Percentiles rank a stretch among this genome's conserved stretches.
Conservation (phyloP, 75 land plant species). For the Adiantum capillusveneris region DNA sequence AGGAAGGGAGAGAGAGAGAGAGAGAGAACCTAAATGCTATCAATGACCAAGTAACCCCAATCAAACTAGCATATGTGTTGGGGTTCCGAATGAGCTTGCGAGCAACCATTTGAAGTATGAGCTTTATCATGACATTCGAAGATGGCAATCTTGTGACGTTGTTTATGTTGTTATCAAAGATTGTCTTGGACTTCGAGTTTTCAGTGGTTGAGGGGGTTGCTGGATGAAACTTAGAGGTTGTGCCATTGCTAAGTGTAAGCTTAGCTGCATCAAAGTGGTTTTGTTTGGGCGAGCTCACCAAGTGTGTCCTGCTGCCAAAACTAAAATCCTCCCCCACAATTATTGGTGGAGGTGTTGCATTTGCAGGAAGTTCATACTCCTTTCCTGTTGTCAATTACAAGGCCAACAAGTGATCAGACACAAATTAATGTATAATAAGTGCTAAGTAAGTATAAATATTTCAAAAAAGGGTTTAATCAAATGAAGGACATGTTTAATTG, state of each 20-base stretch:
- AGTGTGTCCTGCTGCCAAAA: conserved; percentile 21
- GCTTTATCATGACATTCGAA: conserved; percentile 18
- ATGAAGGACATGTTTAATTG: too few relatives aligned
- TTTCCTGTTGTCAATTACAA: too few relatives aligned
- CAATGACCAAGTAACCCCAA: conserved; percentile 62
- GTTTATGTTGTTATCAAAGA: background rate
- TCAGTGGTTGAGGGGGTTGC: conserved; percentile 14
- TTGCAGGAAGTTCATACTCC: background rate
- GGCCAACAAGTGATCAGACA: background rate
- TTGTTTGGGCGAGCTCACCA: background rate
- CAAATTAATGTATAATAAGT: background rate
- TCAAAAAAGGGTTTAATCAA: too few relatives aligned
- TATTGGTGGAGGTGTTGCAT: background rate
- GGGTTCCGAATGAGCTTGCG: conserved; percentile 63
- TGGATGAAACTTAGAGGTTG: background rate
- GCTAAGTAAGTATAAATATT: too few relatives aligned
- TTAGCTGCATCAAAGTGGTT: background rate
- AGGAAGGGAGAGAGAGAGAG: too few relatives aligned
- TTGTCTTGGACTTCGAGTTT: background rate
- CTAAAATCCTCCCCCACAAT: conserved; percentile 26
- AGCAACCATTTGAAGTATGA: conserved; percentile 37
- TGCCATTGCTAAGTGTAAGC: background rate
- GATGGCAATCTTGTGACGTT: conserved; percentile 9
- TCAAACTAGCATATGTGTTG: conserved; percentile 58
- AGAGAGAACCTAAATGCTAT: conserved; percentile 49